Percentiles rank a stretch among this genome's conserved stretches.
Conservation (phyloP, 495 filamentous ascomycete genomes). For the Cercophora samala region DNA sequence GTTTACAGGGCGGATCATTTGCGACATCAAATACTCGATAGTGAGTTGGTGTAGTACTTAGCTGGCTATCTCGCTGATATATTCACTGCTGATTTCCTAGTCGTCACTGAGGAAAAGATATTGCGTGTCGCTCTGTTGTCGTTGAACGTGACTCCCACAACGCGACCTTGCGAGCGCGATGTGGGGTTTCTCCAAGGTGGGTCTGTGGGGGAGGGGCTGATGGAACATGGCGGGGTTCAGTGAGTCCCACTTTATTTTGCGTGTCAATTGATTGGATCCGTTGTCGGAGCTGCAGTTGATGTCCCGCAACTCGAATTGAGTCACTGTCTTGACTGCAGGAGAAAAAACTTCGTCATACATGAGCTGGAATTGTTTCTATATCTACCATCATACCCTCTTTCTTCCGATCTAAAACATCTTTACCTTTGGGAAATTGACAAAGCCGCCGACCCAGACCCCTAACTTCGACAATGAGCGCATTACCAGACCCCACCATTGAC, state of each 20-base stretch:
- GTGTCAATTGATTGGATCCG: neutral
- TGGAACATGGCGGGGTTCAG: neutral
- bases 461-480: slow-evolving; percentile 25
- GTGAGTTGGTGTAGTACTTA: no score
- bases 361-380: neutral
- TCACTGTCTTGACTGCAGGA: neutral
- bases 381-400: neutral
- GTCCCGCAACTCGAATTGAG: neutral
- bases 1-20: no score
- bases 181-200: neutral
- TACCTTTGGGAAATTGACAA: neutral
- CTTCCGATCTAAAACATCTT: neutral
- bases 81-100: no score
- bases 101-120: no score
- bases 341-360: neutral
- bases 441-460: neutral
- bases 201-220: neutral
- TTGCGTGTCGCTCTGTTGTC: no score
- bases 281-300: slow-evolving; percentile 4
- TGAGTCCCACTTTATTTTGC: neutral
- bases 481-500: slow-evolving; percentile 73
- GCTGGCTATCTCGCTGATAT: no score
- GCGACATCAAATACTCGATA: no score
- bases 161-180: neutral
- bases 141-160: neutral